These are phyloP conservation scores for Aspergillus sp. DNA, from an alignment of 2,329 filamentous ascomycete species.

Conservation along the genomic window DNA sequence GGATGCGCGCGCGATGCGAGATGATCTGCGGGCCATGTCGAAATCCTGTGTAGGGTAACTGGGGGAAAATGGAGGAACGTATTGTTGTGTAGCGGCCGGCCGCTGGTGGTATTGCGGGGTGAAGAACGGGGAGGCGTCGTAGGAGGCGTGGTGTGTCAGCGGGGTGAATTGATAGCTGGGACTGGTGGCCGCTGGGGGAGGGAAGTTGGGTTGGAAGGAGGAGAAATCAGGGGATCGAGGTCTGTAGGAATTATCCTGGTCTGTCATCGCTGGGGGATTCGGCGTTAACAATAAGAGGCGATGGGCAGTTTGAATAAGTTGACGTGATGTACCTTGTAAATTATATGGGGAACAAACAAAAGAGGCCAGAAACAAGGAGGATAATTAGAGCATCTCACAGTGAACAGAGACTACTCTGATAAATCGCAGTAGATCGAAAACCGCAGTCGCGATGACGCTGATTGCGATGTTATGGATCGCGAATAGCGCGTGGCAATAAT, in stretches of 20 bases:
- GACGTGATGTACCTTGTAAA: not conserved
- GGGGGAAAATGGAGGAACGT: constrained; percentile 24
- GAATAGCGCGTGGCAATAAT: constrained; percentile 8
- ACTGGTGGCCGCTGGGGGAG: constrained; percentile 24
- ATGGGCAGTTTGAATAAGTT: not conserved
- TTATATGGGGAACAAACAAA: not conserved
- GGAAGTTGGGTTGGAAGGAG: constrained; percentile 38
- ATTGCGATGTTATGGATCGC: constrained; percentile 6
- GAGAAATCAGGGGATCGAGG: constrained; percentile 48
- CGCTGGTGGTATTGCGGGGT: constrained; percentile 31
- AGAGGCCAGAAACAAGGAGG: constrained; percentile 1
- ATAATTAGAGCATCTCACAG: constrained; percentile 7
- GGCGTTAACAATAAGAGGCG: constrained; percentile 6
- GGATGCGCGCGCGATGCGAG: constrained; percentile 27
- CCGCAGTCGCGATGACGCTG: not conserved
- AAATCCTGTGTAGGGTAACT: constrained; percentile 8
- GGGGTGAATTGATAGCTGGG: constrained; percentile 27
- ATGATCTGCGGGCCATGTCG: constrained; percentile 40
- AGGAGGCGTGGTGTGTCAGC: constrained; percentile 35
- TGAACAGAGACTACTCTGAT: constrained; percentile 1
- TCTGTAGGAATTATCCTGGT: constrained; percentile 40
- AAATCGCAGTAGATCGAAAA: not conserved
- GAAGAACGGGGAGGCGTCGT: constrained; percentile 44
- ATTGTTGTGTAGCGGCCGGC: constrained; percentile 27
- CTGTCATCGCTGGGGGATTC: constrained; percentile 34